Conservation (phyloP, 352 stramenopile genomes). For the Phytophthora pseudosyringae region DNA sequence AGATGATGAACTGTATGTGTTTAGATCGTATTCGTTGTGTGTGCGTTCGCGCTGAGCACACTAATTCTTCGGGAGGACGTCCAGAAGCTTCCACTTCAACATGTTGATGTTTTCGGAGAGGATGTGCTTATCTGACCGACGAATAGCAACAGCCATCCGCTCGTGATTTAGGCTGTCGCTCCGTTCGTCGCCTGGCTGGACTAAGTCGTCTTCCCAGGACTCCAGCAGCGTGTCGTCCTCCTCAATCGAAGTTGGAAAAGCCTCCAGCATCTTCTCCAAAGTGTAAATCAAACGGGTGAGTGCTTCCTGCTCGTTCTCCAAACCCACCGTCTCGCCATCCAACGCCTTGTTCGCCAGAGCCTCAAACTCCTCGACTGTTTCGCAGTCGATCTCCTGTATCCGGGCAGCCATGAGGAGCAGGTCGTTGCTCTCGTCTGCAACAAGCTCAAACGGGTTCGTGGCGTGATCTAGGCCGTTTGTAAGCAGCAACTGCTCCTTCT, state of each 20-base stretch:
- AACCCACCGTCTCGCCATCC: conserved; percentile 59
- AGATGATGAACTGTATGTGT: conserved; percentile 29
- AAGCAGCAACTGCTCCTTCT: conserved; percentile 53
- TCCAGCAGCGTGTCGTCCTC: conserved; percentile 49
- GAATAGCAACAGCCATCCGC: conserved; percentile 61
- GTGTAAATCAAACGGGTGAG: conserved; percentile 67
- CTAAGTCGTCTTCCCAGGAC: conserved; percentile 29
- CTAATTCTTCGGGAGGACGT: conserved; percentile 51
- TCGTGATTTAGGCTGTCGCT: conserved; percentile 45
- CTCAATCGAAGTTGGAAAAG: conserved; percentile 53
- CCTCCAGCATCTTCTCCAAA: conserved; percentile 64
- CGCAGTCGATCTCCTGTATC: conserved; percentile 71
- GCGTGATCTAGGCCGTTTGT: conserved; percentile 67
- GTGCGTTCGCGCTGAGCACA: conserved; percentile 3
- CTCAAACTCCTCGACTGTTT: conserved; percentile 46
- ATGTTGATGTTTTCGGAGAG: conserved; percentile 68
- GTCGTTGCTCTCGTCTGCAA: conserved; percentile 65
- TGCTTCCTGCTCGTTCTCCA: conserved; percentile 57
- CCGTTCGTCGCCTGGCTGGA: conserved; percentile 24
- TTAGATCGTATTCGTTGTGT: conserved; percentile 9
- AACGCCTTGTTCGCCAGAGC: conserved; percentile 50
- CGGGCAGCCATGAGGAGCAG: conserved; percentile 66
- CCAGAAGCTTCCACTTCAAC: conserved; percentile 75
- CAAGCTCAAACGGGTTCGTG: conserved; percentile 70
- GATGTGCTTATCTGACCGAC: conserved; percentile 69